Evolutionary conservation across 2,329 filamentous ascomycete genomes (phyloP), one percentile per base, ranked within the genome.

Genomic region (Fusarium dimerum): DNA sequence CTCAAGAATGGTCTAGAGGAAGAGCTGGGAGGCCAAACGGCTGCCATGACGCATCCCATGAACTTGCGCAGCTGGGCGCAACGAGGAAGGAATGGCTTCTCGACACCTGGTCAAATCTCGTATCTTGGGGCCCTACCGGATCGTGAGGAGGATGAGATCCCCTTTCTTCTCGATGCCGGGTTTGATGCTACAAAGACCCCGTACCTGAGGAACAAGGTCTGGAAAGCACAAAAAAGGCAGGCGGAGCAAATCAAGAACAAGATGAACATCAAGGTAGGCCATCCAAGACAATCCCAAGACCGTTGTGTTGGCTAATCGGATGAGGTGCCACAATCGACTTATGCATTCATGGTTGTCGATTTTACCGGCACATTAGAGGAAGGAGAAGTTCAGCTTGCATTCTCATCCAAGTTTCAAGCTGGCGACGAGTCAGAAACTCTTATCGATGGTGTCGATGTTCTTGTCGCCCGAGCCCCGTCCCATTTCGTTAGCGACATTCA

Each of bases 401-500:
- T 92, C 56, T 88, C 87, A 0, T 75, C 74, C n/a, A 78, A 79
- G n/a, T 88, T 90, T 54, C 74, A 82, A 2, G 68, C 72, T 0
- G 80, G 80, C 2, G 78, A 78, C 0, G 79, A 82, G 36, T 78
- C 74, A 0, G 82, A 81, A 40, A 79, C 78, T 0, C 65, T 79
- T 6, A 67, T 90, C 1, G 74, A 85, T 38, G 77, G 77, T 0
- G 73, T 78, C 15, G 81, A 90, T 13, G 71, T 90, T 0, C 73
- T 93, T 0, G 85, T 92, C 1, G 84, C 85, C 0, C 79, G 89
- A 17, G 83, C 85, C 2, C 89, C 89, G 0, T 85, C 88, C 0
- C 83, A 90, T 62, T 82, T 86, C 18, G 76, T 78, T 0, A 89
- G 85, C 29, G 89, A 94, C 55, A 84, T 93, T 0, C 89, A 92